These are phyloP conservation scores for Hanseniaspora lachancei DNA, from an alignment of 805 yeast genomes.

Conservation along the genomic window DNA sequence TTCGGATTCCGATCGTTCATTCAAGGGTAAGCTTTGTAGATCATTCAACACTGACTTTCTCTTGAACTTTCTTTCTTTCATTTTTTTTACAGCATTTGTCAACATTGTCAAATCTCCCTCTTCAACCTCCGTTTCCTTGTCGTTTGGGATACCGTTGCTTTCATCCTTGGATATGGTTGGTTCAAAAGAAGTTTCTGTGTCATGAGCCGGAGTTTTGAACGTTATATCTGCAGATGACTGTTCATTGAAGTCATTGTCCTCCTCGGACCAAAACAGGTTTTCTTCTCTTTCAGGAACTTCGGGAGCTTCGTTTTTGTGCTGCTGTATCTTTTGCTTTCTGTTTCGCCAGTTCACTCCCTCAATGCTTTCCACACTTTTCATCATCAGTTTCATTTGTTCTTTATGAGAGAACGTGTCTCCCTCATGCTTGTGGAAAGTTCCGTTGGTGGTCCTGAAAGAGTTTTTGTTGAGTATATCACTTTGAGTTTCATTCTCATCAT, in stretches of 20 bases:
- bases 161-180: neutral
- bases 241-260: neutral
- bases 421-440: neutral
- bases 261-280: slow-evolving; percentile 1
- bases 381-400: neutral
- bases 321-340: neutral
- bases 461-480: neutral
- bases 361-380: slow-evolving; percentile 9
- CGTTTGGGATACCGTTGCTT: no score
- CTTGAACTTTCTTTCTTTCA: slow-evolving; percentile 6
- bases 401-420: neutral
- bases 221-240: neutral
- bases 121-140: neutral
- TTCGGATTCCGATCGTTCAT: neutral
- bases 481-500: neutral
- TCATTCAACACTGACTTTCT: neutral
- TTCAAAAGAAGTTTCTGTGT: neutral
- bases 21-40: neutral
- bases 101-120: slow-evolving; percentile 9
- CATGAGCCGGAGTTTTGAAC: neutral
- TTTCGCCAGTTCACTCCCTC: slow-evolving; percentile 12
- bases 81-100: slow-evolving; percentile 3
- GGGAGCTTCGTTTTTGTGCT: neutral
- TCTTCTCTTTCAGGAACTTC: slow-evolving; percentile 5
- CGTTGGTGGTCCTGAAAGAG: neutral